Conservation (phyloP, 768 basidiomycete species). For the Termitomyces bulborhizus region DNA sequence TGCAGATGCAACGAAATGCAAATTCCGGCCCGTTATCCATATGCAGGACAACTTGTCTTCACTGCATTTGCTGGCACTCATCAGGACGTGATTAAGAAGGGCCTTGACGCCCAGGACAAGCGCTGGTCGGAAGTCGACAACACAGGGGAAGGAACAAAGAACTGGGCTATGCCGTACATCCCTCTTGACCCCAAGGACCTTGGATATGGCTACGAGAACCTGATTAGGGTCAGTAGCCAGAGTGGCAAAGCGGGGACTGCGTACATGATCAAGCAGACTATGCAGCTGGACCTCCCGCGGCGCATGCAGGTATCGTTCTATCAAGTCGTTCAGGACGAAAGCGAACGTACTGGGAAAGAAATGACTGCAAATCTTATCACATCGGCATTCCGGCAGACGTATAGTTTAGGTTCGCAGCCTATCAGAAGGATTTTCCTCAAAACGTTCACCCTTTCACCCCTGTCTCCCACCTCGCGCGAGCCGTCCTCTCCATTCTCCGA, state of each 20-base stretch:
- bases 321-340: constrained; percentile 63
- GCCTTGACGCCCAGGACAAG: constrained; percentile 59
- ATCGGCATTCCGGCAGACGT: constrained; percentile 58
- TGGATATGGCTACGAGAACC: constrained; percentile 79
- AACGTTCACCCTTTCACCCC: constrained; percentile 50
- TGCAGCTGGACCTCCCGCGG: constrained; percentile 72
- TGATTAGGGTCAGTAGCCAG: constrained; percentile 86
- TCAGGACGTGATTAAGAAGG: constrained; percentile 86
- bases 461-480: constrained; percentile 32
- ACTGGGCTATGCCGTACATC: constrained; percentile 79
- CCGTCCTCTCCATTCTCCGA: constrained; percentile 29
- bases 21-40: constrained; percentile 75
- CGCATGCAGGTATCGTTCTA: constrained; percentile 83
- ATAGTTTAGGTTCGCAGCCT: constrained; percentile 57
- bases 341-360: constrained; percentile 75
- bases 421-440: constrained; percentile 61
- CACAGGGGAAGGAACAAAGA: constrained; percentile 34
- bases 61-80: constrained; percentile 84
- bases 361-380: constrained; percentile 76
- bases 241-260: constrained; percentile 84
- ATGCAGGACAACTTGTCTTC: constrained; percentile 80
- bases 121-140: constrained; percentile 45
- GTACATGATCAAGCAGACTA: constrained; percentile 72
- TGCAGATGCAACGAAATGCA: constrained; percentile 77
- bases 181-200: constrained; percentile 84